phyloP scores from a whole-genome alignment of 345 rosid genomes.

The Carallia pectinifolia region DNA sequence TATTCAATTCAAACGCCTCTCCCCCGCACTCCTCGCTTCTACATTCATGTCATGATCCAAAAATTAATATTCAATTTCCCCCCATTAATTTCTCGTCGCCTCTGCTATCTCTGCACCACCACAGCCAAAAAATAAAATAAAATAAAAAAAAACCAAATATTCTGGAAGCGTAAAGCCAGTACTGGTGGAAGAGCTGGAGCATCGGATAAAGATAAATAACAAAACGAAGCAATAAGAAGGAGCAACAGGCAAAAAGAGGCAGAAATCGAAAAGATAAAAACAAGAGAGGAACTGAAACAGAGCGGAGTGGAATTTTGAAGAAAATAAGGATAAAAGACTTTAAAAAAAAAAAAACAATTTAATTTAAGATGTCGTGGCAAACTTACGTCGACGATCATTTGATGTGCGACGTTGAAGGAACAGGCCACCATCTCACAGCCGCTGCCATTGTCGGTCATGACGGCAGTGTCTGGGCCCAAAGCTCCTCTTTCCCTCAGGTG shows the following conservation, averaged over 20 bases:
- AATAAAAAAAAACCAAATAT: too few species aligned
- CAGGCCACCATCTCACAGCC: slow-evolving; percentile 41
- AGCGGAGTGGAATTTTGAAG: background rate
- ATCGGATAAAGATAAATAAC: too few species aligned
- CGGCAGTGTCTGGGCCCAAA: slow-evolving; percentile 62
- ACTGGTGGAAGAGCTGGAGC: too few species aligned
- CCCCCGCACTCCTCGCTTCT: slow-evolving; percentile 24
- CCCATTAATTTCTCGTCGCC: too few species aligned
- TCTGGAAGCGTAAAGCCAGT: too few species aligned
- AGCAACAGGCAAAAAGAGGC: background rate
- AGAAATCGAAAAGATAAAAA: background rate
- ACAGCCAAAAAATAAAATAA: too few species aligned
- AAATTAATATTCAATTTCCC: too few species aligned
- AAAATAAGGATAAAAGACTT: too few species aligned
- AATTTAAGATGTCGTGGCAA: slow-evolving; percentile 29
- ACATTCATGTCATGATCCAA: background rate
- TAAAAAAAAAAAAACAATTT: too few species aligned
- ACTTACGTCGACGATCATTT: slow-evolving; percentile 34
- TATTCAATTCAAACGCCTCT: slow-evolving; percentile 16
- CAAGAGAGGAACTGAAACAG: background rate
- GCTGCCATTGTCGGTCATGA: slow-evolving; percentile 56
- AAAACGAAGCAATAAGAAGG: too few species aligned
- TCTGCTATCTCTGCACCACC: too few species aligned
- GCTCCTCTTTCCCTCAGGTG: slow-evolving; percentile 51
- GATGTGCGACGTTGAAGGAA: slow-evolving; percentile 46